Evolutionary conservation across 129 eudicot genomes (phyloP).

Genomic region (Mikania micrantha): DNA sequence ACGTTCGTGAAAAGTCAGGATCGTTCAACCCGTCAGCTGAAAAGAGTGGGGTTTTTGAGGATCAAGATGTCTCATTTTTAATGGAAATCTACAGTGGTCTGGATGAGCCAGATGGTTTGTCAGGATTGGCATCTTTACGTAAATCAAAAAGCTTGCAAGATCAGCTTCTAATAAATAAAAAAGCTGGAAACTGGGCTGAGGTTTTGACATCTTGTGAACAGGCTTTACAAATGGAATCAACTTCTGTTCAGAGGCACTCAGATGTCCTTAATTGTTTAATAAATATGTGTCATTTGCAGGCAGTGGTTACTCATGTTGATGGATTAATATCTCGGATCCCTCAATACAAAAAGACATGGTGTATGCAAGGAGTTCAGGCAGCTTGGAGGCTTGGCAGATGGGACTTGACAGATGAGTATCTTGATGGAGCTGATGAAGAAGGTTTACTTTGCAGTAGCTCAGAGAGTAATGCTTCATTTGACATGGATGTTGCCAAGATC

Average conservation of each 20-base stretch:
- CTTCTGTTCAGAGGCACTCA: conserved; percentile 92
- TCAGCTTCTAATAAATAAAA: conserved; percentile 73
- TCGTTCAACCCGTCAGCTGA: conserved; percentile 92
- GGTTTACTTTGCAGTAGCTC: conserved; percentile 87
- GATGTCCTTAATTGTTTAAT: conserved; percentile 89
- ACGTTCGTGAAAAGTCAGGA: conserved; percentile 87
- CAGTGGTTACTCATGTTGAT: conserved; percentile 96
- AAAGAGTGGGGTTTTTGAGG: conserved; percentile 77
- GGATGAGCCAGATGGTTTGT: conserved; percentile 97
- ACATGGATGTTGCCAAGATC: conserved; percentile 92
- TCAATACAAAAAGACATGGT: conserved; percentile 92
- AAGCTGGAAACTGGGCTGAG: conserved; percentile 99
- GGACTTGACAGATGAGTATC: conserved; percentile 89
- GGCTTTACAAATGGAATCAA: conserved; percentile 96
- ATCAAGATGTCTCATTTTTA: conserved; percentile 77
- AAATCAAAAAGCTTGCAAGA: conserved; percentile 89
- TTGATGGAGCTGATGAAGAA: conserved; percentile 85
- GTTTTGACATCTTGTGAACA: conserved; percentile 95
- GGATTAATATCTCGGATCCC: conserved; percentile 82
- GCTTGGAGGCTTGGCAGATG: conserved; percentile 99
- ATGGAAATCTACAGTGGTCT: conserved; percentile 90
- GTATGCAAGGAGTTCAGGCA: conserved; percentile 99
- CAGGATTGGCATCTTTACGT: conserved; percentile 82
- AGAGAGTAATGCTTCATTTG: conserved; percentile 89
- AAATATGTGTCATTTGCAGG: conserved; percentile 94